Conservation (phyloP, 148 eudicot species). For the Oxyria digyna region DNA sequence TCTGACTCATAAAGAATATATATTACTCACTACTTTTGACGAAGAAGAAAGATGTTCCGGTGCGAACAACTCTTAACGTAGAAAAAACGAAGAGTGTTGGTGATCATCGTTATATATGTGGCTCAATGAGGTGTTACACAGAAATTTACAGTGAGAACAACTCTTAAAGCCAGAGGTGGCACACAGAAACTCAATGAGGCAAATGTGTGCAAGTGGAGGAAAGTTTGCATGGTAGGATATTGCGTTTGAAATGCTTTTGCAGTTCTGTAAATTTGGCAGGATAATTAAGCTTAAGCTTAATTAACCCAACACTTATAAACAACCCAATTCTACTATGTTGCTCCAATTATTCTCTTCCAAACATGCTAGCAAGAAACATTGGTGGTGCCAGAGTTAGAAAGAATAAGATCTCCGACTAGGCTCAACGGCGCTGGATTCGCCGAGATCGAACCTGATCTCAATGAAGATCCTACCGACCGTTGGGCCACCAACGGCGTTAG, state of each 20-base stretch:
- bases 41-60: not conserved
- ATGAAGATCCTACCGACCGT: slow-evolving; percentile 70
- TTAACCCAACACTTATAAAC: too few species aligned
- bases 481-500: slow-evolving; percentile 56
- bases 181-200: slow-evolving; percentile 56
- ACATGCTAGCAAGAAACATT: slow-evolving; percentile 7
- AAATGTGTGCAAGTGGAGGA: slow-evolving; percentile 44
- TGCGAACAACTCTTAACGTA: too few species aligned
- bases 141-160: too few species aligned
- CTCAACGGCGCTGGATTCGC: slow-evolving; percentile 54
- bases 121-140: too few species aligned
- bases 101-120: too few species aligned
- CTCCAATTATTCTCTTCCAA: slow-evolving; percentile 21
- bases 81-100: too few species aligned
- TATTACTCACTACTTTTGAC: slow-evolving; percentile 4
- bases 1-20: not conserved
- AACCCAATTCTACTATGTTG: too few species aligned
- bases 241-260: too few species aligned
- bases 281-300: too few species aligned
- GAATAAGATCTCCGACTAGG: slow-evolving; percentile 19
- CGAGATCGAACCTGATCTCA: slow-evolving; percentile 69
- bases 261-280: too few species aligned
- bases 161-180: slow-evolving; percentile 45
- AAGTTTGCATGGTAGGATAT: slow-evolving; percentile 59
- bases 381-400: slow-evolving; percentile 9